Conservation (phyloP, 2,329 filamentous ascomycete species). For the Aspergillus cejpii region DNA sequence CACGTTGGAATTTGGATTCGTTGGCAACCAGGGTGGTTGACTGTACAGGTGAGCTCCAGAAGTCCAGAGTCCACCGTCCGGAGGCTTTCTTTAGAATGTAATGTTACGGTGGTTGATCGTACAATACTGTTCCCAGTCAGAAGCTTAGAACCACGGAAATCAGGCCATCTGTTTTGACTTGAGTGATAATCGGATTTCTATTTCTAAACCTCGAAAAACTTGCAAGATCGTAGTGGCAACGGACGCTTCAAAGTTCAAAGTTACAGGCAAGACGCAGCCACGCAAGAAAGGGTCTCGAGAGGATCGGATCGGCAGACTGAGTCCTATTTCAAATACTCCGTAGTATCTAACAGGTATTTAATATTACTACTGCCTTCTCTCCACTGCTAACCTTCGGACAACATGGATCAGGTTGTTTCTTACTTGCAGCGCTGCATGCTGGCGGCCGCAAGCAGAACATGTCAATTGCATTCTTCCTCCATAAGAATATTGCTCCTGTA, state of each 20-base stretch:
- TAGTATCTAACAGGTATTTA: too few species aligned
- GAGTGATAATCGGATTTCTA: not conserved
- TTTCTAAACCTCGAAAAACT: too few species aligned
- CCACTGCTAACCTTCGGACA: not conserved
- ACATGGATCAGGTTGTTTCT: not conserved
- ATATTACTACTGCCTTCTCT: not conserved
- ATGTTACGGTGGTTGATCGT: conserved; percentile 5
- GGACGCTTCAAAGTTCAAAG: too few species aligned
- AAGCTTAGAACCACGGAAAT: too few species aligned
- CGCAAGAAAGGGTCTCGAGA: not conserved
- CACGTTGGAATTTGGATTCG: conserved; percentile 15
- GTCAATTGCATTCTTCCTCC: not conserved
- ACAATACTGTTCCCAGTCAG: not conserved
- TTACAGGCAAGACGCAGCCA: too few species aligned
- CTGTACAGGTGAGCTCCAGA: conserved; percentile 19
- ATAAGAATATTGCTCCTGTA: not conserved
- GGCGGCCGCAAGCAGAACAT: not conserved
- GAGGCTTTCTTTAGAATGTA: conserved; percentile 4
- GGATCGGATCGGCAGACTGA: not conserved
- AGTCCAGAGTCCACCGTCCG: too few species aligned
- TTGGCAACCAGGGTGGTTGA: conserved; percentile 19
- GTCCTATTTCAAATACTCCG: too few species aligned
- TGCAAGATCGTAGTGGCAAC: too few species aligned
- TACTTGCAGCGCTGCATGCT: not conserved
- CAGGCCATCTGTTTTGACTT: too few species aligned